Base-by-base conservation (phyloP, 345 rosid species). In the Moringa oleifera region DNA sequence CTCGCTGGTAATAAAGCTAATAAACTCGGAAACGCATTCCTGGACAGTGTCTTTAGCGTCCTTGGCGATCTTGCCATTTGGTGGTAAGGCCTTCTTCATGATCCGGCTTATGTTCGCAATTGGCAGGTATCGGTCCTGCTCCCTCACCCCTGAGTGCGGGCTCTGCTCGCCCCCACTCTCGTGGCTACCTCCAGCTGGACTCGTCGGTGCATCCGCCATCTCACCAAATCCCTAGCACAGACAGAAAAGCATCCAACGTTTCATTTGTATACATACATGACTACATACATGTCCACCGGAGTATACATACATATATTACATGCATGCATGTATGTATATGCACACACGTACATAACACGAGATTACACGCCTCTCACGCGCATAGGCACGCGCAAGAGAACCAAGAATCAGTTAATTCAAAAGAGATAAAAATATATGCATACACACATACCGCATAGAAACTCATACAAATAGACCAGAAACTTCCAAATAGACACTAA, bases 1-100 rank as follows among this genome's bases (percentile, higher is more conserved):
- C 89, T 84, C 90, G 85, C 90, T 80, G 58, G 90, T 81, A 61
- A 84, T 65, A 77, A 80, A 84, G 76, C 87, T 81, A 71, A 84
- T 80, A 55, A 84, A 84, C 78, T 84, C 90, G 47, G 90, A 84
- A 31, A 84, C 89, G 55, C 89, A 84, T 71, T 84, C 89, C 63
- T 84, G 89, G 13, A 81, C 89, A 20, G 87, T 84, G 15, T 81
- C 90, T 62, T 81, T 84, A 7, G 87, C 87, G 50, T 85, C 90
- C 72, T 85, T 82, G 0, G 85, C 85, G 57, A 85, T 85, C 75
- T 82, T 85, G 0, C 83, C 90, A 23, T 82, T 85, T 0, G 87
- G 79, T 23, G 90, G 87, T 75, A 82, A 65, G 0, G 87, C 87
- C 64, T 78, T 85, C 80, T 85, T 85, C 90, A 82, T 85, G 79